Percentiles rank a stretch among this genome's conserved stretches.
These are phyloP conservation scores for Ceratocystis destructans DNA, from an alignment of 2,329 filamentous ascomycete genomes.

Conservation along the genomic window DNA sequence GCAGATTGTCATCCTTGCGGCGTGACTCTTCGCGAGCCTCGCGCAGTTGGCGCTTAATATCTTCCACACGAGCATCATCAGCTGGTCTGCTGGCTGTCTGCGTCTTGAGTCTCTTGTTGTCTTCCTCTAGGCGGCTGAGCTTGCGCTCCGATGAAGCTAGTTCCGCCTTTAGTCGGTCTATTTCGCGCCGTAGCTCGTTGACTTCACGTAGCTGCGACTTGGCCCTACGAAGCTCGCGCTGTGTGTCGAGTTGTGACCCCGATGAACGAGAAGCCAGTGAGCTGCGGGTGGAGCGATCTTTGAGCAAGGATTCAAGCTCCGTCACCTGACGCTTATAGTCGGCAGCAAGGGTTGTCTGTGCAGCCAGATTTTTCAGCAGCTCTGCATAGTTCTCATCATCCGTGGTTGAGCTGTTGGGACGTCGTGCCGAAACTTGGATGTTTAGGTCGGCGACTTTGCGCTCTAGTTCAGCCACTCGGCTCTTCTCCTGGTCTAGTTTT, in stretches of 20 bases:
- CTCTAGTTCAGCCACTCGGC: slow-evolving; percentile 50
- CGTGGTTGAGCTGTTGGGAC: not conserved
- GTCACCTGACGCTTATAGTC: slow-evolving; percentile 47
- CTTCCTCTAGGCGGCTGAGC: slow-evolving; percentile 28
- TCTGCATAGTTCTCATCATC: slow-evolving; percentile 34
- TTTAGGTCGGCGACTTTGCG: slow-evolving; percentile 47
- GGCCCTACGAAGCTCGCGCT: slow-evolving; percentile 41
- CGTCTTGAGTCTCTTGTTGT: slow-evolving; percentile 26
- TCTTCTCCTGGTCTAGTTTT: slow-evolving; percentile 54
- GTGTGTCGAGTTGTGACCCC: slow-evolving; percentile 38
- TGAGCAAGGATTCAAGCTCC: slow-evolving; percentile 41
- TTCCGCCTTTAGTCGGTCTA: slow-evolving; percentile 38
- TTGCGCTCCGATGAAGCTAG: slow-evolving; percentile 36
- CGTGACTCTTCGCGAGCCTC: slow-evolving; percentile 32
- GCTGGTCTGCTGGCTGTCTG: slow-evolving; percentile 20
- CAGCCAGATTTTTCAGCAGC: slow-evolving; percentile 40
- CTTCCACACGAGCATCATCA: slow-evolving; percentile 12
- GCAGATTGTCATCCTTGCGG: slow-evolving; percentile 38
- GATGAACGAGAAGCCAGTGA: slow-evolving; percentile 37
- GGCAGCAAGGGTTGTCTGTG: slow-evolving; percentile 43
- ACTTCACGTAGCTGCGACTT: slow-evolving; percentile 41
- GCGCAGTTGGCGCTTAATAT: slow-evolving; percentile 27
- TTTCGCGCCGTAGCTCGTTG: slow-evolving; percentile 37
- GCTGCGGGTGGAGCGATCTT: slow-evolving; percentile 29
- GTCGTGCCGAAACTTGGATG: slow-evolving; percentile 22